Evolutionary conservation across 495 filamentous ascomycete genomes (phyloP).

Genomic region (Rhypophila decipiens): DNA sequence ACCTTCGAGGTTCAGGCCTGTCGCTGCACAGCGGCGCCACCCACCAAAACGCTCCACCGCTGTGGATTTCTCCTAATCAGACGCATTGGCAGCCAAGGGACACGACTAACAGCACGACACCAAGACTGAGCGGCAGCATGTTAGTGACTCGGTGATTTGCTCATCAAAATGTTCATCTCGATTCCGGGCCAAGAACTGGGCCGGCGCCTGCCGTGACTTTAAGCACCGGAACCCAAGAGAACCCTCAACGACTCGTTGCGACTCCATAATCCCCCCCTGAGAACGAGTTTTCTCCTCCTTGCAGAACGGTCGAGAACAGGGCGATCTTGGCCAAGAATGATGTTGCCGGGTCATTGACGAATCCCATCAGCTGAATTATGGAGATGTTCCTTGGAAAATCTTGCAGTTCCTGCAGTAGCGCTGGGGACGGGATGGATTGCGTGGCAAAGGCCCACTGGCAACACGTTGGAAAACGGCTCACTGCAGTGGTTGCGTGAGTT

Average conservation of each 20-base stretch:
- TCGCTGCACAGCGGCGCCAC: too few species aligned
- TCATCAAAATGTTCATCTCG: background rate
- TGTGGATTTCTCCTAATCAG: background rate
- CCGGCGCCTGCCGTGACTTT: background rate
- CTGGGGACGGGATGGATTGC: background rate
- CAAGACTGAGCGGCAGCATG: background rate
- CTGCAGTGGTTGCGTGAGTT: background rate
- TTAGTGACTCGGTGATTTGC: too few species aligned
- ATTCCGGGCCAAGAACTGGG: background rate
- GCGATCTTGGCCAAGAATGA: too few species aligned
- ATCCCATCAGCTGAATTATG: too few species aligned
- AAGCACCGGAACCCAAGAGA: background rate
- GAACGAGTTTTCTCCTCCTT: too few species aligned
- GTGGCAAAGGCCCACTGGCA: slow-evolving; percentile 4
- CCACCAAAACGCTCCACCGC: too few species aligned
- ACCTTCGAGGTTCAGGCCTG: too few species aligned
- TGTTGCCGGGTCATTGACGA: too few species aligned
- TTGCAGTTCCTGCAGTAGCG: background rate
- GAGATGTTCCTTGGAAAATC: background rate
- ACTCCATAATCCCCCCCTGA: too few species aligned
- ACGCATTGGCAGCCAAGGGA: background rate
- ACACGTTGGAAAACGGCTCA: slow-evolving; percentile 1
- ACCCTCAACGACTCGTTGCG: background rate
- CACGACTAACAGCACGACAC: background rate
- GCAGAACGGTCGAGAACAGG: too few species aligned